These are phyloP conservation scores for Aspergillus carbonarius DNA, from an alignment of 2,329 filamentous ascomycete species.

Conservation along the genomic window DNA sequence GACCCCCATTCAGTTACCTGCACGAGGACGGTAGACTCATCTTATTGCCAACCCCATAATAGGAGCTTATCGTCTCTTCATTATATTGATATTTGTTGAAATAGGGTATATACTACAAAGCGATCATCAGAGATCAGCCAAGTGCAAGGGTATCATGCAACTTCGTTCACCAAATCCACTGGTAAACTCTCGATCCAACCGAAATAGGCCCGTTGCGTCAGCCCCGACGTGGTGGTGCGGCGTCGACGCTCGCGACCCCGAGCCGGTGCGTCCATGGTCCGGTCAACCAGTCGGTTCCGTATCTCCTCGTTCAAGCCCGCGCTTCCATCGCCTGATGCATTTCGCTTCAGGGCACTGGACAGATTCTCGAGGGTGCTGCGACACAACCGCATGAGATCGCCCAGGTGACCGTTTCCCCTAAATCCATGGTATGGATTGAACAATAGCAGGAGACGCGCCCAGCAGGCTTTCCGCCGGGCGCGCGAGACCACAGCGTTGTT, in stretches of 20 bases:
- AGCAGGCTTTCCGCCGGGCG: neutral
- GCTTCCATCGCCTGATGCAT: neutral
- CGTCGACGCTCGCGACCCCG: neutral
- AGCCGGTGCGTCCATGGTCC: neutral
- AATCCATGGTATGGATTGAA: neutral
- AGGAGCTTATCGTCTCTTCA: too few relatives aligned
- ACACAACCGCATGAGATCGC: conserved; percentile 1
- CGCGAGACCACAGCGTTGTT: too few relatives aligned
- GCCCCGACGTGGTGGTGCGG: neutral
- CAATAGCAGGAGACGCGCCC: neutral
- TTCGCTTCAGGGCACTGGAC: neutral
- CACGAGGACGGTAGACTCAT: too few relatives aligned
- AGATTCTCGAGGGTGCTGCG: conserved; percentile 3
- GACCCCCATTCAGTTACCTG: too few relatives aligned
- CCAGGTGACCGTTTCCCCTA: neutral
- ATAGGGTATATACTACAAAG: neutral
- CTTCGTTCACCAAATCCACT: conserved; percentile 6
- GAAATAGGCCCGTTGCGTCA: neutral
- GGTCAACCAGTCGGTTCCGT: neutral
- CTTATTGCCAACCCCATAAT: too few relatives aligned
- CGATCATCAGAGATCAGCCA: neutral
- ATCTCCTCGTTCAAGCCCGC: neutral
- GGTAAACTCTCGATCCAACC: conserved; percentile 17
- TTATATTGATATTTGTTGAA: too few relatives aligned
- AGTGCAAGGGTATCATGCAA: neutral